These are phyloP conservation scores for Penicillium sp. DNA, from an alignment of 2,329 filamentous ascomycete genomes.

Conservation along the genomic window DNA sequence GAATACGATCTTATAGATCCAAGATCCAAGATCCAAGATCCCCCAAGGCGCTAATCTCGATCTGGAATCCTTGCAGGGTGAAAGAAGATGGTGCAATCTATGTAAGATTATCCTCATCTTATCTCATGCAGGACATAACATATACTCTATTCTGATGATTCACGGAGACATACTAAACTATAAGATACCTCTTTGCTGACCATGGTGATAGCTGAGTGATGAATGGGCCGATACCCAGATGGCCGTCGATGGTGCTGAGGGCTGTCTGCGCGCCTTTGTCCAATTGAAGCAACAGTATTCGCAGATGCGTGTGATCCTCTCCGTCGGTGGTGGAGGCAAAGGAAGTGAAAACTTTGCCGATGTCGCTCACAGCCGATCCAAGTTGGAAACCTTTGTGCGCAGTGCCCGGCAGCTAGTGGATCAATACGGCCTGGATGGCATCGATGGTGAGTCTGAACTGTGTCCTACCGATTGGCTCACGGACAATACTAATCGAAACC, in stretches of 20 bases:
- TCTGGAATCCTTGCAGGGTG: conserved; percentile 55
- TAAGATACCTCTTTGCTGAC: conserved; percentile 8
- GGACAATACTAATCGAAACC: not conserved
- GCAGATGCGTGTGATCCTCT: conserved; percentile 75
- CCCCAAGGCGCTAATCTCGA: conserved; percentile 28
- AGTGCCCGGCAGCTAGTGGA: conserved; percentile 70
- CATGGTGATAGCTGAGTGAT: conserved; percentile 67
- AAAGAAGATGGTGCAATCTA: conserved; percentile 73
- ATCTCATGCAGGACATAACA: not conserved
- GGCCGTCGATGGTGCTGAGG: conserved; percentile 71
- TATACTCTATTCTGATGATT: too few species aligned
- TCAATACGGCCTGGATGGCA: conserved; percentile 71
- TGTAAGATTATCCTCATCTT: conserved; percentile 55
- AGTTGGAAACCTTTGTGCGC: conserved; percentile 71
- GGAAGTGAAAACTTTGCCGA: conserved; percentile 70
- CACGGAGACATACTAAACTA: too few species aligned
- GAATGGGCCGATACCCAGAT: conserved; percentile 76
- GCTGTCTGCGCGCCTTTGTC: conserved; percentile 74
- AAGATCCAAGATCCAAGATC: conserved; percentile 29
- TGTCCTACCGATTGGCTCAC: not conserved
- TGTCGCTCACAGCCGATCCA: conserved; percentile 64
- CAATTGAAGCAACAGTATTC: conserved; percentile 72
- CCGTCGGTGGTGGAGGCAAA: conserved; percentile 69
- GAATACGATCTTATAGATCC: conserved; percentile 2
- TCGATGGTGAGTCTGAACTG: conserved; percentile 66